Evolutionary conservation across 2,329 filamentous ascomycete species (phyloP), one percentile per base, ranked within the genome.

Genomic region (Penicillium sp.): DNA sequence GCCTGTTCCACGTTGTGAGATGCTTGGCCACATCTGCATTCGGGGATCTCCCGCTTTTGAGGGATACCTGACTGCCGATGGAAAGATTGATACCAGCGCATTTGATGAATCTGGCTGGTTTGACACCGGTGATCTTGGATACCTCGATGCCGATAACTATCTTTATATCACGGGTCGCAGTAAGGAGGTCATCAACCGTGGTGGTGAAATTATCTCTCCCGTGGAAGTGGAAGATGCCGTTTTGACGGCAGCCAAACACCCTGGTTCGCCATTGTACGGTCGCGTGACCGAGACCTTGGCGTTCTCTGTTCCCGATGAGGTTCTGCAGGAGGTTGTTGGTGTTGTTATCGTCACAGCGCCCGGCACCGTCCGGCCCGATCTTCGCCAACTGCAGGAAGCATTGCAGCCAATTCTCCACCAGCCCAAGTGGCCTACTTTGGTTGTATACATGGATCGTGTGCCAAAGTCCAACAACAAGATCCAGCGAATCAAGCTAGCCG

Each of bases 191-290:
- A 83, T 84, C 67, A 83, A 83, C 62, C 77, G 81, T 10, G 82
- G 82, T 34, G 81, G 82, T 32, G 82, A 85, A 63, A 74, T 84
- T n/a, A 83, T 85, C 53, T 83, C 80, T 4, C 82, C 82, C 0
- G 83, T 84, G 50, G 82, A 85, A 61, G 76, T 85, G n/a, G 82
- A 84, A 61, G 79, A 84, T 58, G 81, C 81, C 9, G 78, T 84
- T 53, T 71, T 83, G 42, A 70, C 76, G 1, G 77, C 79, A 10
- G 74, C 80, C 4, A 70, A 74, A 43, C 69, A 75, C 13, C 61
- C 68, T 4, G 68, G 39, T 3, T 61, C 70, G 5, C 72, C 75
- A 0, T 76, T 82, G 14, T 77, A 72, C 52, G 78, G 78, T 5
- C 74, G 79, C 3, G 71, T 85, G 4, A 71, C 68, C 13, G 77